Evolutionary conservation across 1,284 basidiomycete species (phyloP).

Genomic region (Cerrena zonata): DNA sequence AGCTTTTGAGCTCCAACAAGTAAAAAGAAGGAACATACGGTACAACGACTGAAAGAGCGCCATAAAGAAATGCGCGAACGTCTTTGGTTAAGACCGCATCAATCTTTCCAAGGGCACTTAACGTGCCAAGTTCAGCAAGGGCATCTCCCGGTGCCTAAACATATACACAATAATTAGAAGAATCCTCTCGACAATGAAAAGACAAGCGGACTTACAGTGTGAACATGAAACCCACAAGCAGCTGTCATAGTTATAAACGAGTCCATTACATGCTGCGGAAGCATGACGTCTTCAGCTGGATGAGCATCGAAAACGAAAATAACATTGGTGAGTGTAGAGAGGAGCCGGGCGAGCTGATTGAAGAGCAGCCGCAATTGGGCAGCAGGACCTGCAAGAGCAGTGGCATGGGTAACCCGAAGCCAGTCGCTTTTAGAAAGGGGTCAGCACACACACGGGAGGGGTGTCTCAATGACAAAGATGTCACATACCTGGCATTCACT

Average conservation of each 20-base stretch:
- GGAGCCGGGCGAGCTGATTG: neutral
- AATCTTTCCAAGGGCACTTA: conserved; percentile 9
- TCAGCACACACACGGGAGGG: neutral
- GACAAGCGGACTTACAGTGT: neutral
- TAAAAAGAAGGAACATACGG: conserved; percentile 3
- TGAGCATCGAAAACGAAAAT: neutral
- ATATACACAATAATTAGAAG: neutral
- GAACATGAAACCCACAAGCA: neutral
- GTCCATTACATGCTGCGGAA: neutral
- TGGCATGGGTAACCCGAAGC: neutral
- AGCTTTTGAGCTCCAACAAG: neutral
- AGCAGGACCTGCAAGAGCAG: neutral
- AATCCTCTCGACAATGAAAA: neutral
- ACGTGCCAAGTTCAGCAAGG: conserved; percentile 18
- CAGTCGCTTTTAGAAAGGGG: neutral
- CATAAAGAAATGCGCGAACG: conserved; percentile 17
- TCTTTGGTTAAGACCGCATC: conserved; percentile 18
- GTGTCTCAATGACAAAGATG: neutral
- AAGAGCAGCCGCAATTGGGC: neutral
- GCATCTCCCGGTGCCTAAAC: conserved; percentile 21
- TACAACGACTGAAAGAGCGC: conserved; percentile 8
- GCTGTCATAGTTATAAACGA: neutral
- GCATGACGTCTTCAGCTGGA: neutral
- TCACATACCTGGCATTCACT: neutral
- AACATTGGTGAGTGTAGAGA: neutral